A percentile compares a stretch with the other conserved stretches of the same genome.
These are phyloP conservation scores for Hyphopichia wangnamkhiaoensis DNA, from an alignment of 1,139 yeast genomes.

Conservation along the genomic window DNA sequence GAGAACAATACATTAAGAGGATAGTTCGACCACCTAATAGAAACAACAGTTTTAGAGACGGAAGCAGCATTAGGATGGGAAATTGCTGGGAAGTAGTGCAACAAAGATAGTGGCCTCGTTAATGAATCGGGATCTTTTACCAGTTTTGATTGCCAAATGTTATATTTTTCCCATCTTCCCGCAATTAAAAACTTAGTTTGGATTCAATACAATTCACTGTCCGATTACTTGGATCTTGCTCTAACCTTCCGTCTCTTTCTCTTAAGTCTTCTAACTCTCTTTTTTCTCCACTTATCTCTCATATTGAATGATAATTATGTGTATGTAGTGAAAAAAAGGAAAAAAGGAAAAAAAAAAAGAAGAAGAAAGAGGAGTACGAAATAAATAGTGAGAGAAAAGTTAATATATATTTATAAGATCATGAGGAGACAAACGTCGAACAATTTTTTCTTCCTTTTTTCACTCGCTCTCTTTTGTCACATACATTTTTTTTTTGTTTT, in stretches of 20 bases:
- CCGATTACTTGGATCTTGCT: constrained; percentile 97
- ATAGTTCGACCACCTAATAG: too few relatives aligned
- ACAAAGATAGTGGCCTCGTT: too few relatives aligned
- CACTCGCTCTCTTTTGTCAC: neutral
- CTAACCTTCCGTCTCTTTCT: constrained; percentile 99
- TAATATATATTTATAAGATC: constrained; percentile 4
- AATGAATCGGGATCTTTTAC: too few relatives aligned
- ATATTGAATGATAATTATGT: constrained; percentile 44
- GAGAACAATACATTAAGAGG: neutral
- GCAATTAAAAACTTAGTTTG: neutral
- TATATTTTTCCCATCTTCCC: neutral
- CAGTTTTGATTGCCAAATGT: too few relatives aligned
- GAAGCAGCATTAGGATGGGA: too few relatives aligned
- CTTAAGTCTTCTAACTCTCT: constrained; percentile 99
- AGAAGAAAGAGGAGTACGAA: constrained; percentile 1
- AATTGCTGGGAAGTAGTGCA: too few relatives aligned
- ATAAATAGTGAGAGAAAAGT: constrained; percentile 4
- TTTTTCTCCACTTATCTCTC: constrained; percentile 98
- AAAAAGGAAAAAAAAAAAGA: constrained; percentile 12
- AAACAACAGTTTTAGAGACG: too few relatives aligned
- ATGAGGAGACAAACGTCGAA: neutral
- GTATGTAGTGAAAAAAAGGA: constrained; percentile 21
- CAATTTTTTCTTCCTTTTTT: constrained; percentile 1
- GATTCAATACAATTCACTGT: constrained; percentile 22
- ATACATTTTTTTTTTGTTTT: too few relatives aligned